Conservation (phyloP, 2,329 filamentous ascomycete genomes). For the Neopestalotiopsis sp. region DNA sequence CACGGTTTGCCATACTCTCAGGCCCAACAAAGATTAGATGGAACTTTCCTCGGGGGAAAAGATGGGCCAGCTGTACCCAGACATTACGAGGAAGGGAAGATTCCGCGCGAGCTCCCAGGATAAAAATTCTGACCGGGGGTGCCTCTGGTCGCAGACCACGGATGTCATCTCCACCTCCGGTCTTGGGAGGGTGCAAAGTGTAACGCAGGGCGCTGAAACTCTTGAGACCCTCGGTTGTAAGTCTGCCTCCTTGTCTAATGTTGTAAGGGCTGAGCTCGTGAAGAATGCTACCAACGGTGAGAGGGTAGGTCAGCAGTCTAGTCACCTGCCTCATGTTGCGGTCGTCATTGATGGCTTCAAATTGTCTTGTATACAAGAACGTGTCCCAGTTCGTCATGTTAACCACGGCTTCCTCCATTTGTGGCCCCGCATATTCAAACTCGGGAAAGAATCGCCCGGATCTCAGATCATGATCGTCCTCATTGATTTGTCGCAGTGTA, state of each 20-base stretch:
- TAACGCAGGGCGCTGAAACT: conserved; percentile 93
- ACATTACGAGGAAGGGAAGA: conserved; percentile 92
- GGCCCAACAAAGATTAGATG: conserved; percentile 95
- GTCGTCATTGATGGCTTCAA: conserved; percentile 88
- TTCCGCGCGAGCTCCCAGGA: conserved; percentile 94
- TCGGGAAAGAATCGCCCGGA: conserved; percentile 93
- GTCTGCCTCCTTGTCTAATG: conserved; percentile 72
- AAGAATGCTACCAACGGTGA: conserved; percentile 88
- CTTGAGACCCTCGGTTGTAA: conserved; percentile 90
- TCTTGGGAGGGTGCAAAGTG: conserved; percentile 84
- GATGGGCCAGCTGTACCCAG: conserved; percentile 91
- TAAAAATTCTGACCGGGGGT: conserved; percentile 88
- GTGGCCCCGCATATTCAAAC: conserved; percentile 86
- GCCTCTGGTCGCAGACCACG: conserved; percentile 83
- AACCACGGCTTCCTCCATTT: conserved; percentile 89
- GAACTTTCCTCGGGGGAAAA: conserved; percentile 91
- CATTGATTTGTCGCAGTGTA: conserved; percentile 88
- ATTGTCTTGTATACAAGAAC: conserved; percentile 90
- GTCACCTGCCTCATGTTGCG: conserved; percentile 92
- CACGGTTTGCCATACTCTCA: conserved; percentile 93
- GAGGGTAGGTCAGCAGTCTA: conserved; percentile 88
- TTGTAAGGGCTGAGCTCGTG: conserved; percentile 95
- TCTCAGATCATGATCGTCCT: conserved; percentile 93
- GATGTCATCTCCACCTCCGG: conserved; percentile 75
- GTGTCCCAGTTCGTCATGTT: conserved; percentile 99